Evolutionary conservation across 352 stramenopile genomes (phyloP).

Genomic region (Globisporangium irregulare): DNA sequence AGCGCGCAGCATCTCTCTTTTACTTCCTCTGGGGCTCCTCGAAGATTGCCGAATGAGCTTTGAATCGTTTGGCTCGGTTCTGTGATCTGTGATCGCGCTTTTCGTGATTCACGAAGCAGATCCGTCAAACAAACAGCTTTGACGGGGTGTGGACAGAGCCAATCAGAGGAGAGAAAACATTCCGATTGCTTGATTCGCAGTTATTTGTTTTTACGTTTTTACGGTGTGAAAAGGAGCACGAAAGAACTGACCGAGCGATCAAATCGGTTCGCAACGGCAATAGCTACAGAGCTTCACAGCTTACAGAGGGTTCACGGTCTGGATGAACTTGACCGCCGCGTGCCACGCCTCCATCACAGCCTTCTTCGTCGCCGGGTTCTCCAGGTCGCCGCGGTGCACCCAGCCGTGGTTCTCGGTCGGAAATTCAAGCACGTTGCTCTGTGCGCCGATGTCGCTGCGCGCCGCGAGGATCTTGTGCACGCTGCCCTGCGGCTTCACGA

Average conservation of each 20-base stretch:
- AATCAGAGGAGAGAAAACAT: background rate
- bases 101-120: background rate
- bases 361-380: conserved; percentile 58
- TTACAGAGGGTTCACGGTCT: conserved; percentile 48
- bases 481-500: conserved; percentile 60
- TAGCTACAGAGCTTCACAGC: background rate
- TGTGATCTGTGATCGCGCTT: background rate
- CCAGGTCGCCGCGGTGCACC: conserved; percentile 80
- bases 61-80: background rate
- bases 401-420: conserved; percentile 74
- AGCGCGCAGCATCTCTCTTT: conserved; percentile 11
- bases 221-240: background rate
- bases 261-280: background rate
- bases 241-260: conserved; percentile 1
- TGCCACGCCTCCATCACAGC: conserved; percentile 66
- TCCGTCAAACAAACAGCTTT: background rate
- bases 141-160: background rate
- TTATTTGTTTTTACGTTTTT: background rate
- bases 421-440: conserved; percentile 69
- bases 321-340: conserved; percentile 55
- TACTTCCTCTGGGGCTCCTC: background rate
- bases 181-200: background rate
- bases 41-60: conserved; percentile 5
- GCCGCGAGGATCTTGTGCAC: conserved; percentile 72
- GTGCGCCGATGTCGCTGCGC: conserved; percentile 41